phyloP scores from a whole-genome alignment of 2,329 filamentous ascomycete genomes.

The Epichloe sp. region DNA sequence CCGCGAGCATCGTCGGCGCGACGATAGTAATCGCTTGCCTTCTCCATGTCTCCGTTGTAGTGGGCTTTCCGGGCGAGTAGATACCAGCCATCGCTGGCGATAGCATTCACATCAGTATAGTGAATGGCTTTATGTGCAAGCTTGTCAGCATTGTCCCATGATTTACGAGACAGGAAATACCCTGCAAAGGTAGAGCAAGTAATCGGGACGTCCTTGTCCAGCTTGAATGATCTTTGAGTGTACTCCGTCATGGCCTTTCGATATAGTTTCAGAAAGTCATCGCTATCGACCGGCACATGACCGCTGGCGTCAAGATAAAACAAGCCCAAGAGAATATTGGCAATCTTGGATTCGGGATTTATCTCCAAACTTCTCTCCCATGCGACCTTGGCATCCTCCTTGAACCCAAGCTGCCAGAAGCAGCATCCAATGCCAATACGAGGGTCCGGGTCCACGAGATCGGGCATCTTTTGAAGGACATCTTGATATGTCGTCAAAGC shows the following conservation, averaged over 20 bases:
- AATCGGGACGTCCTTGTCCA: constrained; percentile 81
- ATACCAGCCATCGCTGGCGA: constrained; percentile 97
- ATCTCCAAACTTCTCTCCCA: constrained; percentile 84
- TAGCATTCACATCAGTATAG: constrained; percentile 87
- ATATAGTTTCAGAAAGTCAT: constrained; percentile 73
- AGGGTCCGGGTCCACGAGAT: constrained; percentile 83
- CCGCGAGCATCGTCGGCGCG: constrained; percentile 85
- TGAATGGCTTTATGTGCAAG: constrained; percentile 89
- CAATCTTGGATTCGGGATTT: constrained; percentile 71
- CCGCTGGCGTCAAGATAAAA: constrained; percentile 83
- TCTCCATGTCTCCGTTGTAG: constrained; percentile 59
- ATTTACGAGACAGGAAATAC: constrained; percentile 78
- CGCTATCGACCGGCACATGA: constrained; percentile 68
- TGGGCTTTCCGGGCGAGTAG: constrained; percentile 85
- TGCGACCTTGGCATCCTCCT: constrained; percentile 77
- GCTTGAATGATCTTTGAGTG: constrained; percentile 84
- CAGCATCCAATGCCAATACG: constrained; percentile 93
- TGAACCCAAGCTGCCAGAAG: constrained; percentile 92
- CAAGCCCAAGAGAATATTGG: constrained; percentile 77
- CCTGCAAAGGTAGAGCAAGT: constrained; percentile 82
- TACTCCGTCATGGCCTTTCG: constrained; percentile 91
- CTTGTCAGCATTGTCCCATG: constrained; percentile 68
- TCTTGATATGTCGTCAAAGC: constrained; percentile 78
- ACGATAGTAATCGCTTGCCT: constrained; percentile 75
- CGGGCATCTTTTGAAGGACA: constrained; percentile 72